These are phyloP conservation scores for Eucalyptus polyanthemos DNA, from an alignment of 345 rosid genomes.

Conservation along the genomic window DNA sequence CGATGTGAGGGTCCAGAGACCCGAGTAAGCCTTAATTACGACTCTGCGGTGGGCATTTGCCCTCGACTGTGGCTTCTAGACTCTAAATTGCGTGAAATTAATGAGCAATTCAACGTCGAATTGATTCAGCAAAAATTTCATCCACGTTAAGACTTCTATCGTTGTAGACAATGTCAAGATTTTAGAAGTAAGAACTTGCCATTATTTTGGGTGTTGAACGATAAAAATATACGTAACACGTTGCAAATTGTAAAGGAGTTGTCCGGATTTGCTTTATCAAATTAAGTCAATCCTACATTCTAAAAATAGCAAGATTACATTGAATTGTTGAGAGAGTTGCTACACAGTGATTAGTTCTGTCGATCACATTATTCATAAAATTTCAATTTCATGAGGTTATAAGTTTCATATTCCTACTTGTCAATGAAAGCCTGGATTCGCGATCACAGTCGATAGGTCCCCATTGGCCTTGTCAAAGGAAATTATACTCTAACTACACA, in stretches of 20 bases:
- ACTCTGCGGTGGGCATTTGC: neutral
- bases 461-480: neutral
- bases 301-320: neutral
- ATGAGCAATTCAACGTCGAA: neutral
- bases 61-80: neutral
- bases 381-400: neutral
- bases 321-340: neutral
- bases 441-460: neutral
- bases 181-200: neutral
- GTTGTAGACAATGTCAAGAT: neutral
- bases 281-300: neutral
- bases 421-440: neutral
- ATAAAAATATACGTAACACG: neutral
- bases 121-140: neutral
- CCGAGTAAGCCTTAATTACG: neutral
- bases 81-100: neutral
- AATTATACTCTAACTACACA: neutral
- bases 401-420: neutral
- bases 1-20: neutral
- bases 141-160: neutral
- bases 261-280: neutral
- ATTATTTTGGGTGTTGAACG: neutral
- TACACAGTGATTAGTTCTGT: rapidly evolving
- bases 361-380: neutral
- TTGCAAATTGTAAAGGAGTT: neutral